Base-by-base conservation (phyloP, 331 rosid species). In the Phaseolus coccineus region DNA sequence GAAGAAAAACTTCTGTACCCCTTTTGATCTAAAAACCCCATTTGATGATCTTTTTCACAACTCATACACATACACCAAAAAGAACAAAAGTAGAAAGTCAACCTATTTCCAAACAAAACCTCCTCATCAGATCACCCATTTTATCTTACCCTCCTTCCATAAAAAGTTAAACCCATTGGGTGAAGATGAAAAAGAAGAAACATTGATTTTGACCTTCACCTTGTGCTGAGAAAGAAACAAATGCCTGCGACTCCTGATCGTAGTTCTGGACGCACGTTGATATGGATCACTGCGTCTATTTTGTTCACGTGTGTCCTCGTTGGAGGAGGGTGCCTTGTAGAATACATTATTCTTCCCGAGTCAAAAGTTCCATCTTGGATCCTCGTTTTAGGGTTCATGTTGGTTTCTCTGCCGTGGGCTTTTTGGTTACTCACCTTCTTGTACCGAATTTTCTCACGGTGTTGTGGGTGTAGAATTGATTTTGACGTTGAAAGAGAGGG, bases 391-490 rank as follows among this genome's bases (percentile, higher is more conserved):
- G 95, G 97, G n/a, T 84, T 89, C 25, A 16, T 83, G 0, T 76
- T 92, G 84, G 85, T 92, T 61, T 80, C 84, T 62, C 77, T 92
- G 56, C 95, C 95, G 0, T 92, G 97, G 94, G 69, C 85, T 22
- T 92, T 92, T 55, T 90, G 97, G 93, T 0, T 83, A 3, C 58
- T 87, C 31, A 92, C 95, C 2, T 88, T 82, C 86, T 3, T 89
- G 6, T 90, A 92, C 56, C 67, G 82, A 37, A 28, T 87, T 15
- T 5, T 87, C 35, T 84, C 92, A 7, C 58, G 90, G 48, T 57
- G 75, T 3, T 76, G 39, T 33, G 89, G 88, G 40, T 77, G 42
- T 59, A 83, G 91, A 66, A 30, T 57, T 22, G 66, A 44, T 9
- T 22, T 66, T 77, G 28, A 25, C 5, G 1, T 11, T 39, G 52